These are phyloP conservation scores for Penicillium alfredii DNA, from an alignment of 495 filamentous ascomycete genomes.

Conservation along the genomic window DNA sequence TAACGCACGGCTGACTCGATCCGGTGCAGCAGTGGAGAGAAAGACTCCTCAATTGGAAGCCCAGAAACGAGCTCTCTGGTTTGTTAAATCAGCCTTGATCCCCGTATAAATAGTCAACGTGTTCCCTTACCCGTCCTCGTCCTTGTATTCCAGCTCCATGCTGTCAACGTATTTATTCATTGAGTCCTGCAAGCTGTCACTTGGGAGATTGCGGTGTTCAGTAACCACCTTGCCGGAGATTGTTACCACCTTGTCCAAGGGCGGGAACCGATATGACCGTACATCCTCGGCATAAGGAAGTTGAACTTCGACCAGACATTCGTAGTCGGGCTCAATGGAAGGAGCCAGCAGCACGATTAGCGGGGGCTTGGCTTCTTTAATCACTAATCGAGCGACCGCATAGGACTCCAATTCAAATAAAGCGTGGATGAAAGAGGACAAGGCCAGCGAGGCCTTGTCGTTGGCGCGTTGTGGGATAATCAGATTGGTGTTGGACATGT, in stretches of 20 bases:
- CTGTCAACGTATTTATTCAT: conserved; percentile 90
- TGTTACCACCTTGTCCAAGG: conserved; percentile 81
- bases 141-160: conserved; percentile 73
- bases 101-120: not conserved
- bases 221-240: conserved; percentile 78
- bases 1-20: conserved; percentile 77
- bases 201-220: conserved; percentile 83
- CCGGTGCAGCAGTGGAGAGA: conserved; percentile 87
- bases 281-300: conserved; percentile 95
- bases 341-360: conserved; percentile 76
- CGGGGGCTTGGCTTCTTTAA: conserved; percentile 72
- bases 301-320: conserved; percentile 85
- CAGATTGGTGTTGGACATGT: conserved; percentile 70
- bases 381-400: conserved; percentile 79
- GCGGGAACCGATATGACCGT: conserved; percentile 81
- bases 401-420: conserved; percentile 82
- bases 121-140: conserved; percentile 65
- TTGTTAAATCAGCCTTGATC: conserved; percentile 24
- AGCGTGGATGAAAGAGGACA: conserved; percentile 87
- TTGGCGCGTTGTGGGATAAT: conserved; percentile 70
- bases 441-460: conserved; percentile 66
- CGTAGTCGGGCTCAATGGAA: conserved; percentile 72
- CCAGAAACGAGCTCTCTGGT: conserved; percentile 63
- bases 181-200: conserved; percentile 60
- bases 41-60: conserved; percentile 74